phyloP scores from a whole-genome alignment of 345 rosid genomes.

The Salix purpurea region DNA sequence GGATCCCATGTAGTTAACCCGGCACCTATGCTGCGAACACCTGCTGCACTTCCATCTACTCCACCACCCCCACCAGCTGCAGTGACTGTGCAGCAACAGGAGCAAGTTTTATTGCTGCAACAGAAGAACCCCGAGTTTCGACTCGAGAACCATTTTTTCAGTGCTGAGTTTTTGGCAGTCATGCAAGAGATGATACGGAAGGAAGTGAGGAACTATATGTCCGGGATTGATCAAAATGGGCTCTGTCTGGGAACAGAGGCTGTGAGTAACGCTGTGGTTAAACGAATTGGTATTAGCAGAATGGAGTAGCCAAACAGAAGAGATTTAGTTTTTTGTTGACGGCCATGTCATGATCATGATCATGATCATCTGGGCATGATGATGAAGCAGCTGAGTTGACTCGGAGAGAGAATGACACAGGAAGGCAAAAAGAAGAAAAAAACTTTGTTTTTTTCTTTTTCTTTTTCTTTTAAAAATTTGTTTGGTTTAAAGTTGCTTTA shows the following conservation, averaged over 20 bases:
- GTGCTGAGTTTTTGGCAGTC: slow-evolving; percentile 50
- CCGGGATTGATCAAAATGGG: slow-evolving; percentile 52
- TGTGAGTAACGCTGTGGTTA: slow-evolving; percentile 56
- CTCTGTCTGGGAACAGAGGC: slow-evolving; percentile 44
- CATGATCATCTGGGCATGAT: background rate
- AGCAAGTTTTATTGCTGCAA: too few species aligned
- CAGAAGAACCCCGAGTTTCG: slow-evolving; percentile 2
- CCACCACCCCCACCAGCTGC: background rate
- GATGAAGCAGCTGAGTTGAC: background rate
- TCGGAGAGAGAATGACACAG: background rate
- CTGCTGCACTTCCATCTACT: background rate
- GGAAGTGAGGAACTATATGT: slow-evolving; percentile 70
- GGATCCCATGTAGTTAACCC: slow-evolving; percentile 7
- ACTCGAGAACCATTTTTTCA: slow-evolving; percentile 53
- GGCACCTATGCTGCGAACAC: background rate
- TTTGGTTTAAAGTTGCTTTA: background rate
- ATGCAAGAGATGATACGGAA: slow-evolving; percentile 71
- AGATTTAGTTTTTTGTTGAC: background rate
- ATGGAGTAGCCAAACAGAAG: slow-evolving; percentile 28
- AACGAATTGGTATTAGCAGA: slow-evolving; percentile 63
- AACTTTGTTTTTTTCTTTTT: background rate
- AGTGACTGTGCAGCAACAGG: background rate
- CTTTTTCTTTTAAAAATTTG: background rate
- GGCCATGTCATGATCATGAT: background rate
- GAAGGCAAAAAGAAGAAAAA: background rate